Base-by-base conservation (phyloP, 208 protist genomes). In the Leishmania tropica region DNA sequence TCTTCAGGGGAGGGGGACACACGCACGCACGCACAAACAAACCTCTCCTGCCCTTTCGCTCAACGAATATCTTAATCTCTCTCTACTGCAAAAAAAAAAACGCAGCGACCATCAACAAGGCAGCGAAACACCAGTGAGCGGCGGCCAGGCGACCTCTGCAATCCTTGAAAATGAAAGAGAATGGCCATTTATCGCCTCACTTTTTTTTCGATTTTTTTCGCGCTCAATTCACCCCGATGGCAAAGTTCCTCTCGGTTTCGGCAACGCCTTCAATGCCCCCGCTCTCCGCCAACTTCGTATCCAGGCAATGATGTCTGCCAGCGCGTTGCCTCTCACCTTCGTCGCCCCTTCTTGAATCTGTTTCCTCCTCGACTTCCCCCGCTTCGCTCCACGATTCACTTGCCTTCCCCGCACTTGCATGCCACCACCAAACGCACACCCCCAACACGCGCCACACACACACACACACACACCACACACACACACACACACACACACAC, bases 321-420 rank as follows among this genome's bases (percentile, higher is more conserved):
- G 40, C 68, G 19, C 10, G 28, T 15, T 45, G 37, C 45, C 28
- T 74, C 42, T 48, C 19, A 24, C n/a, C 21, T 72, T 45, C 15
- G 37, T 40, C 68, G 31, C 45, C 37, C 76, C 37, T 80, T 80
- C 60, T 40, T 47, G 10, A 24, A 31, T 78, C 56, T 60, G 51
- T 78, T 21, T 48, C 73, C 21, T 42, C 6, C 53, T 78, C 53
- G 13, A 76, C 72, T 7, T 56, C 19, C 47, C 35, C 47, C 72
- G 15, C 74, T 45, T 21, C 31, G 2, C 53, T 40, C 2, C 35
- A 19, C 74, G 21, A 64, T 35, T 72, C 17, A 11, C 42, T 48
- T 64, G 17, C 24, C 31, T 70, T 31, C 6, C 35, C 28, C 60
- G 35, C 21, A 60, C 31, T 65, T 47, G 35, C 35, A n/a, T 19